Evolutionary conservation across 352 stramenopile genomes (phyloP).

Genomic region (Globisporangium viniferum): DNA sequence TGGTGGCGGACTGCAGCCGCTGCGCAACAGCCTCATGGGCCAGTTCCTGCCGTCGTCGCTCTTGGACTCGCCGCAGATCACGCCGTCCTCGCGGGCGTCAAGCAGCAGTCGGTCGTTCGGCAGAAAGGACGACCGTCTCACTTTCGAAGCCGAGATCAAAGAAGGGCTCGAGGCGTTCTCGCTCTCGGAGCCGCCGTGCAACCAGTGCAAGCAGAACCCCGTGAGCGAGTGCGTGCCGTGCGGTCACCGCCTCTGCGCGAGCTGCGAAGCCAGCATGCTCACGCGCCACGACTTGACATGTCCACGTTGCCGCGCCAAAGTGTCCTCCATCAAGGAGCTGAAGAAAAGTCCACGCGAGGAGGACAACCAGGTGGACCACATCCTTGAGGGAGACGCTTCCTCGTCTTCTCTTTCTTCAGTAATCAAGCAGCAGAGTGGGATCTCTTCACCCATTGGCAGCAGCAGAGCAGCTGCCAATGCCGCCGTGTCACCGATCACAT

Average conservation of each 20-base stretch:
- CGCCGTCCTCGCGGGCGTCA: slow-evolving; percentile 38
- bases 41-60: slow-evolving; percentile 78
- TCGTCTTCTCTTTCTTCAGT: slow-evolving; percentile 12
- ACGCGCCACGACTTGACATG: slow-evolving; percentile 1
- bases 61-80: slow-evolving; percentile 79
- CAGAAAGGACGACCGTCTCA: slow-evolving; percentile 18
- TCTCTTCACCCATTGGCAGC: slow-evolving; percentile 14
- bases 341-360: slow-evolving; percentile 2
- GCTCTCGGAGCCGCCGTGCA: slow-evolving; percentile 19
- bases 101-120: slow-evolving; percentile 21
- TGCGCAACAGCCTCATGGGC: slow-evolving; percentile 71
- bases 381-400: slow-evolving; percentile 21
- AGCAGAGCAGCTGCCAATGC: neutral
- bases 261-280: slow-evolving; percentile 9
- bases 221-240: slow-evolving; percentile 16
- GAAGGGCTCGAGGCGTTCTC: slow-evolving; percentile 34
- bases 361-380: slow-evolving; percentile 27
- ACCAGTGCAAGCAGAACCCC: slow-evolving; percentile 17
- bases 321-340: slow-evolving; percentile 12
- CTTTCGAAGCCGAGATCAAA: slow-evolving; percentile 32
- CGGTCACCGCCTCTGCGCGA: slow-evolving; percentile 19
- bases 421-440: slow-evolving; percentile 31
- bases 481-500: slow-evolving; percentile 45
- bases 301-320: slow-evolving; percentile 13
- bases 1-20: slow-evolving; percentile 31